phyloP scores from a whole-genome alignment of 768 basidiomycete species.

The Calocybe cyanea region DNA sequence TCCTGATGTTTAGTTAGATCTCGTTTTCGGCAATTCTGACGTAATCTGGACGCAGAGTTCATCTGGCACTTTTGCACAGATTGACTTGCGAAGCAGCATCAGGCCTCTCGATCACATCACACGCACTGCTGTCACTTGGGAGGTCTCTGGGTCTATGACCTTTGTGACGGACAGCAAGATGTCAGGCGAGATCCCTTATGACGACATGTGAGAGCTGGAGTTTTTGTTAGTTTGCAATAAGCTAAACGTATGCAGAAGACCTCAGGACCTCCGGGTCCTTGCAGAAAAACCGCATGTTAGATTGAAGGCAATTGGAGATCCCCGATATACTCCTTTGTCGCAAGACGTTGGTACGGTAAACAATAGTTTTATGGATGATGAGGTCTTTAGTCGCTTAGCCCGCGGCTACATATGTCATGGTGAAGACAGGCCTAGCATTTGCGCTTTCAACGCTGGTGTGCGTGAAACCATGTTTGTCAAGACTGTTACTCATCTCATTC shows the following conservation, averaged over 20 bases:
- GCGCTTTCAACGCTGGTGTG: slow-evolving; percentile 57
- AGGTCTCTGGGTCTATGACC: slow-evolving; percentile 56
- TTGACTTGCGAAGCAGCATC: slow-evolving; percentile 64
- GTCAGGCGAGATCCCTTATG: slow-evolving; percentile 70
- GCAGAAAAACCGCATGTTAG: slow-evolving; percentile 31
- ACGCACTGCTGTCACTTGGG: slow-evolving; percentile 64
- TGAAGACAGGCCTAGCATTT: slow-evolving; percentile 41
- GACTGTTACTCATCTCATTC: background rate
- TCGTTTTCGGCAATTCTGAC: slow-evolving; percentile 67
- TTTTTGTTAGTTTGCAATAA: background rate
- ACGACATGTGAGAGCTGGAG: slow-evolving; percentile 57
- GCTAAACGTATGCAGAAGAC: slow-evolving; percentile 23
- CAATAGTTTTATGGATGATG: slow-evolving; percentile 36
- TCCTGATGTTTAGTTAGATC: slow-evolving; percentile 39
- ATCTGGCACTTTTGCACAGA: slow-evolving; percentile 75
- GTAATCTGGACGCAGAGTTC: slow-evolving; percentile 70
- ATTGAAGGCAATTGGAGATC: slow-evolving; percentile 61
- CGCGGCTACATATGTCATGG: slow-evolving; percentile 56
- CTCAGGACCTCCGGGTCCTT: slow-evolving; percentile 30
- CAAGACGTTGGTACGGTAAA: slow-evolving; percentile 56
- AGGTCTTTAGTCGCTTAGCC: slow-evolving; percentile 59
- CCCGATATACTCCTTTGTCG: slow-evolving; percentile 39
- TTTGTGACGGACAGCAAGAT: slow-evolving; percentile 58
- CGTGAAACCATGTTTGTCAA: slow-evolving; percentile 2
- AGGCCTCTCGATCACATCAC: slow-evolving; percentile 68